A percentile compares a stretch with the other conserved stretches of the same genome.
phyloP scores from a whole-genome alignment of 306 rosid species.

The Gynostemma pentaphyllum region DNA sequence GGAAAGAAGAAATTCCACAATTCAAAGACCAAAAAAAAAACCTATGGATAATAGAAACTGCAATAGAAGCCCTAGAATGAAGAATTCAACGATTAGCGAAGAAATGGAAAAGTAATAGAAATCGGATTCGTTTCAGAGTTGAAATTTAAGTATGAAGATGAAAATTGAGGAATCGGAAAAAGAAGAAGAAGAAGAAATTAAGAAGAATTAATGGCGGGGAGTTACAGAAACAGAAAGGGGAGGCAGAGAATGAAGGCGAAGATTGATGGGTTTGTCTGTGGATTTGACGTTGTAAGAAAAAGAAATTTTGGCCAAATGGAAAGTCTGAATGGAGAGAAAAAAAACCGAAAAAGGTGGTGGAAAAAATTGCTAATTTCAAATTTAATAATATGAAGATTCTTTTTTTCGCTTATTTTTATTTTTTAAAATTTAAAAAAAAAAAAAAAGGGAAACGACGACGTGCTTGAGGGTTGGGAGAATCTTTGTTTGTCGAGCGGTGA shows the following conservation, averaged over 20 bases:
- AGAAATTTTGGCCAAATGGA: not conserved
- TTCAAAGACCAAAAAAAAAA: not conserved
- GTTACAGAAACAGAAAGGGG: conserved; percentile 4
- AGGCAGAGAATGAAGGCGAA: not conserved
- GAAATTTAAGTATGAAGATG: not conserved
- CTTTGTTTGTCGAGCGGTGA: not conserved
- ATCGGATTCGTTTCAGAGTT: not conserved
- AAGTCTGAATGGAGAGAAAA: no score
- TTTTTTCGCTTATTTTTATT: not conserved
- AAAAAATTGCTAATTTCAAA: not conserved
- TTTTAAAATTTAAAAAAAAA: not conserved
- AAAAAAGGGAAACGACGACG: conserved; percentile 7
- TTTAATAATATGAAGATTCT: not conserved
- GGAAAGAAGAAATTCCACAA: not conserved
- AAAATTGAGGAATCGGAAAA: not conserved
- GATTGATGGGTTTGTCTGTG: not conserved
- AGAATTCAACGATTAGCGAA: not conserved
- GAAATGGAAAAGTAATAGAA: not conserved
- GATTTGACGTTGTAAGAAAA: conserved; percentile 3
- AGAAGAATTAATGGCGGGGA: not conserved
- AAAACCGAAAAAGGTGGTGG: not conserved
- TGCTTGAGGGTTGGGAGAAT: not conserved
- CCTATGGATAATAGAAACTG: not conserved
- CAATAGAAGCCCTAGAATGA: not conserved
- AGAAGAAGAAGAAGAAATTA: not conserved